Evolutionary conservation across 768 basidiomycete species (phyloP).

Genomic region (Dioszegia hungarica): DNA sequence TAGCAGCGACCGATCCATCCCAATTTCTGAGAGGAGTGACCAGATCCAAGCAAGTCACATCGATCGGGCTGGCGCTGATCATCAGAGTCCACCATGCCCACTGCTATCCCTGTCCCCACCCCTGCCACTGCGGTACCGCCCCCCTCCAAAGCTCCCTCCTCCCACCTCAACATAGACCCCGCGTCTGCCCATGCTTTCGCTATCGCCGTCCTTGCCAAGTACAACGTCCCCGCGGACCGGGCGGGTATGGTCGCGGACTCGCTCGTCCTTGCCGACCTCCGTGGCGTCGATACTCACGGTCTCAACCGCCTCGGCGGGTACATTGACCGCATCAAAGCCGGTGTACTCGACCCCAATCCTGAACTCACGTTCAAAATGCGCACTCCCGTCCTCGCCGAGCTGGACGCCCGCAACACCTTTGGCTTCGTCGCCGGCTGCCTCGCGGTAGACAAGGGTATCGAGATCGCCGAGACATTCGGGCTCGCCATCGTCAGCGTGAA

Average conservation of each 20-base stretch:
- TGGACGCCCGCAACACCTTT: constrained; percentile 5
- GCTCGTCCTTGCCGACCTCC: neutral
- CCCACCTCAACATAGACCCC: neutral
- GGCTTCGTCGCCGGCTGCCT: neutral
- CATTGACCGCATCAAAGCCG: neutral
- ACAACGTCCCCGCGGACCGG: neutral
- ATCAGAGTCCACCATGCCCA: too few relatives aligned
- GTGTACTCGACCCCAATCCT: neutral
- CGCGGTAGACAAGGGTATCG: neutral
- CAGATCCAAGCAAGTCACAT: too few relatives aligned
- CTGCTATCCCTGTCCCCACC: too few relatives aligned
- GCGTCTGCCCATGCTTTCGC: neutral
- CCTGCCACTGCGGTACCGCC: too few relatives aligned
- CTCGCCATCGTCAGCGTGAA: neutral
- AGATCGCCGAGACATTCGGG: neutral
- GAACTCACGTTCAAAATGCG: neutral
- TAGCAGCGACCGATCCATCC: too few relatives aligned
- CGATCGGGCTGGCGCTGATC: too few relatives aligned
- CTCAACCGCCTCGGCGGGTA: neutral
- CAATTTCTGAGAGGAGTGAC: too few relatives aligned
- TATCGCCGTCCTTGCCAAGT: neutral
- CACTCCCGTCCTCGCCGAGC: neutral
- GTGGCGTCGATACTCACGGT: constrained; percentile 2
- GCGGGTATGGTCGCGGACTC: neutral
- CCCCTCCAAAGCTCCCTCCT: too few relatives aligned